Conservation (phyloP, 805 yeast species). For the baker's yeast (Saccharomyces cerevisiae) region DNA sequence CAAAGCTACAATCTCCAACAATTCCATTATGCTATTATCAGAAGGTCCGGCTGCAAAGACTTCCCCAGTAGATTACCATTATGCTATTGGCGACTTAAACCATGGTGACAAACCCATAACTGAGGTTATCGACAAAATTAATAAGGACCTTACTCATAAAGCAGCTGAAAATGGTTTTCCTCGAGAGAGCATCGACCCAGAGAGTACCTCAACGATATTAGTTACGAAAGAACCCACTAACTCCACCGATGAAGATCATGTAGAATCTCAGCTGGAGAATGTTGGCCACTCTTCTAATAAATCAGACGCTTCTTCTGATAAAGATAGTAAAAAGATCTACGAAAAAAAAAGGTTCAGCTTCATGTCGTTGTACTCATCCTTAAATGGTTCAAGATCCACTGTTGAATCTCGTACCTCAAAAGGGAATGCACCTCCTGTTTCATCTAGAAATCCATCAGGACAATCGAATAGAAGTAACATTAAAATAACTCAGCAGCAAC, state of each 20-base stretch:
- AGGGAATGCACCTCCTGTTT: background rate
- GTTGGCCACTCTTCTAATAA: background rate
- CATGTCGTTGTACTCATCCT: conserved; percentile 9
- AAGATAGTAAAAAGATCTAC: conserved; percentile 1
- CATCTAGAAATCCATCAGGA: background rate
- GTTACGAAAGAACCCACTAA: background rate
- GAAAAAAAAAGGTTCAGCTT: conserved; percentile 11
- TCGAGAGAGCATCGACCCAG: background rate
- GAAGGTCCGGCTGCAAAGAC: background rate
- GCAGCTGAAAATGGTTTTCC: background rate
- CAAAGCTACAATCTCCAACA: background rate
- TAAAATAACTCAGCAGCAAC: background rate
- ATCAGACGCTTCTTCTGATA: background rate
- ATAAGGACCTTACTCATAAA: background rate
- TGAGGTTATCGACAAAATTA: background rate
- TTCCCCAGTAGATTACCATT: background rate
- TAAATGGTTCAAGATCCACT: background rate
- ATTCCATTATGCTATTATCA: background rate
- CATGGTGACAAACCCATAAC: background rate
- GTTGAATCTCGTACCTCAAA: background rate
- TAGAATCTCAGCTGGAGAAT: background rate
- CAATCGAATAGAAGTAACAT: background rate
- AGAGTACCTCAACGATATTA: background rate
- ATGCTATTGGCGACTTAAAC: background rate
- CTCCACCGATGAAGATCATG: background rate